Evolutionary conservation across 2,329 filamentous ascomycete genomes (phyloP), one percentile per base, ranked within the genome.

Genomic region (Drechslerella coelobrocha): DNA sequence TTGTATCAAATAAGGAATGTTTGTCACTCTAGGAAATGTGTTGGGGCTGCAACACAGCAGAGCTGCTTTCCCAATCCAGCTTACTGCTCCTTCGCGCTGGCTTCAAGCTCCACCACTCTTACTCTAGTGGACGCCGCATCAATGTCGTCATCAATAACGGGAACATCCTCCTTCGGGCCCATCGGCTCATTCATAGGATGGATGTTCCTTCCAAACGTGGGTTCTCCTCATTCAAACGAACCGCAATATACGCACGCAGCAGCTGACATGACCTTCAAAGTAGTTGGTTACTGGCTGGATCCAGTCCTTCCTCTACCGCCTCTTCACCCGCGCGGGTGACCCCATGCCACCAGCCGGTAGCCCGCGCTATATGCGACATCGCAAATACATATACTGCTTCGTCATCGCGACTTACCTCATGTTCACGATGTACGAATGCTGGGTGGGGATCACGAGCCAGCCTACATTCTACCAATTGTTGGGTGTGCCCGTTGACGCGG

Each of bases 311-410:
- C 94, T 92, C 81, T 99, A 97, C 81, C 84, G 88, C 76, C 81
- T 97, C 75, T 90, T 90, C 61, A 93, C 96, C 78, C 91, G 92
- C 74, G 94, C 92, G 50, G 94, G 94, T 77, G 88, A 92, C 72
- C 89, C 90, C 12, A 90, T 89, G 68, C 93, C 89, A 1, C 85
- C 81, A 65, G 85, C 89, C 34, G 85, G 90, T 78, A 83, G 84
- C n/a, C 83, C 86, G 1, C 87, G 87, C 74, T 90, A 86, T 78
- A 82, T 84, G 73, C 83, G 84, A 63, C 90, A 97, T 81, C 88
- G 91, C 69, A 89, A 89, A 65, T 85, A 87, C 75, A 93, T 97
- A 78, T 88, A 94, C 78, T 88, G 93, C 77, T 82, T 88, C 75
- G 90, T 97, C 76, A 88, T 97, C 54, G 82, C 88, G 52, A 81